A percentile compares a stretch with the other conserved stretches of the same genome.
Evolutionary conservation across 2,329 filamentous ascomycete species (phyloP).

Genomic region (Trichophaea hybrida): DNA sequence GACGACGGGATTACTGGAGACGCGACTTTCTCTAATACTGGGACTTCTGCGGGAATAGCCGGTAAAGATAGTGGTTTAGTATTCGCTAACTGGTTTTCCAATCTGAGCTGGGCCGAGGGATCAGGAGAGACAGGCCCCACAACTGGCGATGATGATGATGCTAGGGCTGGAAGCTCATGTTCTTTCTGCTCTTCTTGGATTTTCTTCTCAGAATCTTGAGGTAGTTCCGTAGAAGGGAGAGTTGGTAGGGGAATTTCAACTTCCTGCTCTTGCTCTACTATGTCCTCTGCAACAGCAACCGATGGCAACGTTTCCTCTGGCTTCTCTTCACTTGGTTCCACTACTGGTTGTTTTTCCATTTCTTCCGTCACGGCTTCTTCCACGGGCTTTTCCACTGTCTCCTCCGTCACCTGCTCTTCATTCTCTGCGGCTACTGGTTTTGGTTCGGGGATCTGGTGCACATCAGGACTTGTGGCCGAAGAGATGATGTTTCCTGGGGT

Average conservation of each 20-base stretch:
- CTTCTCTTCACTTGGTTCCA: neutral
- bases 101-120: slow-evolving; percentile 20
- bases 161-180: neutral
- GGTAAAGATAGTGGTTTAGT: slow-evolving; percentile 7
- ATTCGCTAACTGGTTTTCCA: slow-evolving; percentile 22
- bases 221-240: slow-evolving; percentile 7
- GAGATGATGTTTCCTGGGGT: slow-evolving; percentile 18
- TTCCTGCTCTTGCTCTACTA: slow-evolving; percentile 6
- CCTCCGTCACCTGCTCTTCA: slow-evolving; percentile 1
- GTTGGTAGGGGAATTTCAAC: neutral
- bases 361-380: neutral
- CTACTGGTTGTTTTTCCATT: neutral
- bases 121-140: slow-evolving; percentile 12
- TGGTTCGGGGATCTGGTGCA: slow-evolving; percentile 11
- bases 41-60: neutral
- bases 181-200: slow-evolving; percentile 2
- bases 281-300: slow-evolving; percentile 1
- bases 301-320: slow-evolving; percentile 7
- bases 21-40: neutral
- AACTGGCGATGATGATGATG: slow-evolving; percentile 4
- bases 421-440: slow-evolving; percentile 6
- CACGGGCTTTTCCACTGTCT: neutral
- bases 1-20: neutral
- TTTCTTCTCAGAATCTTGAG: neutral
- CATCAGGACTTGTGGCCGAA: slow-evolving; percentile 23